These are phyloP conservation scores for Leccinum broughii DNA, from an alignment of 768 basidiomycete species.

Conservation along the genomic window DNA sequence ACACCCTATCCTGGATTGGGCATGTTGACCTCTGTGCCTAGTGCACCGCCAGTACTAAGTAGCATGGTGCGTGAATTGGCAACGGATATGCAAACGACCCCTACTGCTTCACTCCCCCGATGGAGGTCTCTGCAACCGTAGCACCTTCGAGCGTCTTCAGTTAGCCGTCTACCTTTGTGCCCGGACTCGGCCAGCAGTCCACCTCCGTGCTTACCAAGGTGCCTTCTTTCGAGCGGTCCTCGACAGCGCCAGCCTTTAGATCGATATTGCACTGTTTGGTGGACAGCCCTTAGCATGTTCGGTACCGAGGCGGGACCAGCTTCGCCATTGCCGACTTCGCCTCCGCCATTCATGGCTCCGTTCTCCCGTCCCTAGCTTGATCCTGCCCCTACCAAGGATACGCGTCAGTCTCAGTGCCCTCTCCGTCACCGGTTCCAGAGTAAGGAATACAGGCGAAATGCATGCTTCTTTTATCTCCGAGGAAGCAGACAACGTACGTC, in stretches of 20 bases:
- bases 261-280: slow-evolving; percentile 11
- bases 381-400: slow-evolving; percentile 2
- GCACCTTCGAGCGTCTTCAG: slow-evolving; percentile 36
- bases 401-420: background rate
- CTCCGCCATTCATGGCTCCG: slow-evolving; percentile 3
- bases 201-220: slow-evolving; percentile 25
- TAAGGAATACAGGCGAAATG: slow-evolving; percentile 76
- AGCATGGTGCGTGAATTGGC: slow-evolving; percentile 30
- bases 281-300: slow-evolving; percentile 14
- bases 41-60: slow-evolving; percentile 12
- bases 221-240: slow-evolving; percentile 24
- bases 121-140: slow-evolving; percentile 30
- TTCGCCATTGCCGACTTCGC: slow-evolving; percentile 1
- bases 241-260: slow-evolving; percentile 14
- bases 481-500: slow-evolving; percentile 44
- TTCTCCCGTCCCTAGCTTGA: slow-evolving; percentile 5
- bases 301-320: background rate
- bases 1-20: slow-evolving; percentile 59
- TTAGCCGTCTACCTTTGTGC: slow-evolving; percentile 28
- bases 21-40: slow-evolving; percentile 9
- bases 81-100: slow-evolving; percentile 34
- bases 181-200: slow-evolving; percentile 21
- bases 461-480: slow-evolving; percentile 39
- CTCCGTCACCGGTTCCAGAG: slow-evolving; percentile 35
- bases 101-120: slow-evolving; percentile 17